phyloP scores from a whole-genome alignment of 2,329 filamentous ascomycete species.

The Pseudopyricularia javanii region DNA sequence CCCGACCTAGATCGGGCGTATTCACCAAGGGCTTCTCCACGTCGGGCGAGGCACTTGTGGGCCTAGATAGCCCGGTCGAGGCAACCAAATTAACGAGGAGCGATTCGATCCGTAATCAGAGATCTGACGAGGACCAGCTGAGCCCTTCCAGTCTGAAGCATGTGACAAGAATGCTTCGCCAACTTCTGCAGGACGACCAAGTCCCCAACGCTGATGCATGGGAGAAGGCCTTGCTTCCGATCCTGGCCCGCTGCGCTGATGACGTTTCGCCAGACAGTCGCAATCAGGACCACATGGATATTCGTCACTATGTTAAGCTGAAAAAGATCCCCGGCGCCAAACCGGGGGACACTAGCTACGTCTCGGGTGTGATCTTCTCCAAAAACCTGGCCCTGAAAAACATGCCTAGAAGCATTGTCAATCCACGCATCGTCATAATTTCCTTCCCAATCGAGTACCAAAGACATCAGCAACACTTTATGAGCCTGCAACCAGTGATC shows the following conservation, averaged over 20 bases:
- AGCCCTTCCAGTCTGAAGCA: slow-evolving; percentile 82
- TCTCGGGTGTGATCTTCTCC: slow-evolving; percentile 92
- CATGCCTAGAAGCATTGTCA: slow-evolving; percentile 77
- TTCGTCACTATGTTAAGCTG: slow-evolving; percentile 91
- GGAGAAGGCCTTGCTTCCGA: slow-evolving; percentile 84
- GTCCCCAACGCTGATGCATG: slow-evolving; percentile 66
- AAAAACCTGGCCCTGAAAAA: slow-evolving; percentile 95
- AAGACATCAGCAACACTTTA: slow-evolving; percentile 85
- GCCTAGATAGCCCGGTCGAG: slow-evolving; percentile 30
- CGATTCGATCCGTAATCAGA: slow-evolving; percentile 67
- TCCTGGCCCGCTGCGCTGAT: slow-evolving; percentile 80
- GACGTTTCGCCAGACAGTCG: slow-evolving; percentile 91
- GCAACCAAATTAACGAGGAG: slow-evolving; percentile 54
- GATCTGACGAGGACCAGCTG: slow-evolving; percentile 66
- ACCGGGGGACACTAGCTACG: slow-evolving; percentile 87
- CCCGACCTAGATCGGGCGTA: slow-evolving; percentile 46
- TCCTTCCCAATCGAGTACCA: slow-evolving; percentile 96
- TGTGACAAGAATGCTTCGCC: slow-evolving; percentile 71
- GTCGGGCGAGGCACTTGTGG: slow-evolving; percentile 37
- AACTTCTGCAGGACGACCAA: slow-evolving; percentile 66
- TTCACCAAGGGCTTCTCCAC: slow-evolving; percentile 40
- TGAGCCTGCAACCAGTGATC: slow-evolving; percentile 95
- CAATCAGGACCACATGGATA: slow-evolving; percentile 88
- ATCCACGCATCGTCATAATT: slow-evolving; percentile 81
- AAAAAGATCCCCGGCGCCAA: slow-evolving; percentile 90